Evolutionary conservation across 2,329 filamentous ascomycete species (phyloP).

Genomic region (Myriosclerotinia scirpicola): DNA sequence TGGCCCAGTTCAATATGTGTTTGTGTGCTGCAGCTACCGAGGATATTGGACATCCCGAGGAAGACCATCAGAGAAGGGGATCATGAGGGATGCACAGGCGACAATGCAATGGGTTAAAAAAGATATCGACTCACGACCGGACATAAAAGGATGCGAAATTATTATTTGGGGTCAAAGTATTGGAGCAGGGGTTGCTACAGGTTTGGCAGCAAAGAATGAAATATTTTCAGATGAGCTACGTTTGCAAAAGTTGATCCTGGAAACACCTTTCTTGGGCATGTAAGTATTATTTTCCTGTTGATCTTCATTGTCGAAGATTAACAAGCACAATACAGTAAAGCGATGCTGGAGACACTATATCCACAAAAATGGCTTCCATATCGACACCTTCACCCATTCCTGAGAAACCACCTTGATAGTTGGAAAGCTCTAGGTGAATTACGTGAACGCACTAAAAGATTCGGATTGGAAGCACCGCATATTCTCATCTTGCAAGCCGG

Average conservation of each 20-base stretch:
- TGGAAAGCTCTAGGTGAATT: conserved; percentile 52
- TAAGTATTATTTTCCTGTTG: background rate
- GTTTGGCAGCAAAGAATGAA: conserved; percentile 38
- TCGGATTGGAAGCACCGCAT: conserved; percentile 26
- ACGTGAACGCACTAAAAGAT: conserved; percentile 37
- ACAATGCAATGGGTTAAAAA: conserved; percentile 61
- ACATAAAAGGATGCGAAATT: conserved; percentile 39
- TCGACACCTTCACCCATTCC: conserved; percentile 69
- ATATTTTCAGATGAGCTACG: conserved; percentile 25
- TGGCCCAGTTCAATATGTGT: conserved; percentile 45
- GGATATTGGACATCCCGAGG: conserved; percentile 74
- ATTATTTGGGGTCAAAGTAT: conserved; percentile 78
- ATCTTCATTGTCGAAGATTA: background rate
- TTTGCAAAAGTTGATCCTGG: conserved; percentile 59
- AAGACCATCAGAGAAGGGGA: conserved; percentile 66
- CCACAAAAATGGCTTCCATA: conserved; percentile 81
- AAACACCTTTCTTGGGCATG: conserved; percentile 74
- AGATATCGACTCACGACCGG: conserved; percentile 39
- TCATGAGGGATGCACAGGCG: conserved; percentile 66
- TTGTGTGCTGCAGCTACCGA: conserved; percentile 55
- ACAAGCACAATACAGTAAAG: conserved; percentile 41
- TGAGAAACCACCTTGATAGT: conserved; percentile 63
- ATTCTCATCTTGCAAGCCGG: conserved; percentile 55
- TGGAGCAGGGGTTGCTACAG: conserved; percentile 69
- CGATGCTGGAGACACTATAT: conserved; percentile 71